Evolutionary conservation across 1,284 basidiomycete genomes (phyloP).

Genomic region (Apiotrichum mycotoxinovorans): DNA sequence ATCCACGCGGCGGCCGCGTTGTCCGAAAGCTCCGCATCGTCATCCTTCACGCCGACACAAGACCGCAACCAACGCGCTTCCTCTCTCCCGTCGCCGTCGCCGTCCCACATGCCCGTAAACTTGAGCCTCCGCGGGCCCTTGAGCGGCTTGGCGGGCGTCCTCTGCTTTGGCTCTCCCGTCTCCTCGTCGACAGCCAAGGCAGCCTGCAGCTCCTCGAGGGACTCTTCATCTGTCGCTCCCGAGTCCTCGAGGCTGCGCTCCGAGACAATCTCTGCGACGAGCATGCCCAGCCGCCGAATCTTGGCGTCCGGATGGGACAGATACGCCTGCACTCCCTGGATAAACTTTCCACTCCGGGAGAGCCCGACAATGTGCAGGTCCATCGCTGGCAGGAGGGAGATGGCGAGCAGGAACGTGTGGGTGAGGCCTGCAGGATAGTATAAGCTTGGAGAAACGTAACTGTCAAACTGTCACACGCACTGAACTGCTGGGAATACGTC

Average conservation of each 20-base stretch:
- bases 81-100: conserved; percentile 62
- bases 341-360: conserved; percentile 60
- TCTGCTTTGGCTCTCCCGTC: conserved; percentile 10
- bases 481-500: conserved; percentile 39
- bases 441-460: too few relatives aligned
- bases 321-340: conserved; percentile 70
- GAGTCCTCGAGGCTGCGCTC: conserved; percentile 27
- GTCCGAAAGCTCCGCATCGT: conserved; percentile 46
- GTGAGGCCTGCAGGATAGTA: conserved; percentile 60
- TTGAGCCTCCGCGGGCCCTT: conserved; percentile 60
- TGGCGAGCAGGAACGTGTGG: conserved; percentile 61
- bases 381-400: conserved; percentile 60
- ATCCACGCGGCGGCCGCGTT: conserved; percentile 22
- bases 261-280: conserved; percentile 70
- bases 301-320: conserved; percentile 71
- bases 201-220: conserved; percentile 41
- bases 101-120: conserved; percentile 76
- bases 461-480: conserved; percentile 23
- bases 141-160: neutral
- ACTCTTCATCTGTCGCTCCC: conserved; percentile 21
- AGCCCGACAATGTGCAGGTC: conserved; percentile 50
- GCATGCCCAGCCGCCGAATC: conserved; percentile 87
- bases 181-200: conserved; percentile 40
- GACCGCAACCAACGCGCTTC: conserved; percentile 63
- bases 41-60: conserved; percentile 57